Conservation (phyloP, 495 filamentous ascomycete genomes). For the Poronia punctata region DNA sequence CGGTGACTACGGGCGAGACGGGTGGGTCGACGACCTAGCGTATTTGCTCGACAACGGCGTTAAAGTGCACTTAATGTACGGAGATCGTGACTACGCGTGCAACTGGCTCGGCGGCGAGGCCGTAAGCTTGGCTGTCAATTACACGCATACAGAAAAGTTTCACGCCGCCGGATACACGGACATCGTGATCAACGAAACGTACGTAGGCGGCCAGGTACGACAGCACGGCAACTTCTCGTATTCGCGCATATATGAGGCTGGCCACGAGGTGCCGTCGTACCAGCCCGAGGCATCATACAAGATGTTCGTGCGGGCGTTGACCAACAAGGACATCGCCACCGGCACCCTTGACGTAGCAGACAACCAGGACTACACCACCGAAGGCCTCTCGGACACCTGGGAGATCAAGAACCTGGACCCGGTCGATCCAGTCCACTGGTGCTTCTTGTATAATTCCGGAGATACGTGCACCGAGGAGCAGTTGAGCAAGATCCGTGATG, state of each 20-base stretch:
- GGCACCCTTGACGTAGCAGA: conserved; percentile 48
- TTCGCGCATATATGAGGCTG: conserved; percentile 60
- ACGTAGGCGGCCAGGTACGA: conserved; percentile 57
- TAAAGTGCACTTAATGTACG: conserved; percentile 63
- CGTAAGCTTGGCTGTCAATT: conserved; percentile 49
- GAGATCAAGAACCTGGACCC: conserved; percentile 43
- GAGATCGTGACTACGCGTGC: conserved; percentile 54
- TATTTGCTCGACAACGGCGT: conserved; percentile 48
- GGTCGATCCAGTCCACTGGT: conserved; percentile 37
- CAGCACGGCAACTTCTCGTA: conserved; percentile 66
- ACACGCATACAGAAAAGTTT: conserved; percentile 40
- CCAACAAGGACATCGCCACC: conserved; percentile 54
- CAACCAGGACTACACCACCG: conserved; percentile 38
- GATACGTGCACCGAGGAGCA: conserved; percentile 49
- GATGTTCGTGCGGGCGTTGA: conserved; percentile 54
- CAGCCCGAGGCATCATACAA: conserved; percentile 57
- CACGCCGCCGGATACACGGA: conserved; percentile 49
- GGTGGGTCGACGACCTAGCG: conserved; percentile 41
- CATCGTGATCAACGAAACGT: conserved; percentile 37
- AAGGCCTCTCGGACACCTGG: conserved; percentile 46
- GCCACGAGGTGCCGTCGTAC: conserved; percentile 66
- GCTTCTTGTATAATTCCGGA: conserved; percentile 49
- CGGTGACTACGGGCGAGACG: conserved; percentile 44
- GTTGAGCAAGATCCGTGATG: conserved; percentile 36
- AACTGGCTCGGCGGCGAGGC: conserved; percentile 60